These are phyloP conservation scores for Colletotrichum magnum DNA, from an alignment of 2,329 filamentous ascomycete genomes.

Conservation along the genomic window DNA sequence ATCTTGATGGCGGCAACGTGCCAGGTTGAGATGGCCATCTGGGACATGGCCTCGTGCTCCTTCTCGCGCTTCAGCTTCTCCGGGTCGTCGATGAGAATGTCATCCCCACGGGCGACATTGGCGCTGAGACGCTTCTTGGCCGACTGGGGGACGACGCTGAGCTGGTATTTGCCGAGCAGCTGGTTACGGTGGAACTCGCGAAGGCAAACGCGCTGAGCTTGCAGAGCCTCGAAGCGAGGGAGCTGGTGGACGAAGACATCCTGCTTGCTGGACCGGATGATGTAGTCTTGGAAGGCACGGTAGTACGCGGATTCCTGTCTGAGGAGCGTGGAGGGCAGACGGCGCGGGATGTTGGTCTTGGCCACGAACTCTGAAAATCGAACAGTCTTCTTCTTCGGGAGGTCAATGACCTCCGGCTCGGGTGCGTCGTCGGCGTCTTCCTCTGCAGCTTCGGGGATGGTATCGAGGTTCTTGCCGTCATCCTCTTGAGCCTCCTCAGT, in stretches of 20 bases:
- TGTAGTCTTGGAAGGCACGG: constrained; percentile 84
- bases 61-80: constrained; percentile 78
- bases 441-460: constrained; percentile 53
- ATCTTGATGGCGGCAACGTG: constrained; percentile 73
- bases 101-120: constrained; percentile 82
- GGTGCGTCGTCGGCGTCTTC: constrained; percentile 48
- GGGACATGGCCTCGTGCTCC: constrained; percentile 83
- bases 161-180: constrained; percentile 87
- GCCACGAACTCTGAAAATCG: constrained; percentile 75
- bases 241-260: constrained; percentile 91
- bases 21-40: constrained; percentile 75
- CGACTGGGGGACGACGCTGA: constrained; percentile 77
- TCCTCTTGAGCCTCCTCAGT: constrained; percentile 52
- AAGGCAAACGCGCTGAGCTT: constrained; percentile 84
- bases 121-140: constrained; percentile 79
- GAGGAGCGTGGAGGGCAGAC: constrained; percentile 65
- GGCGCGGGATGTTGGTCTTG: constrained; percentile 61
- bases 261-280: constrained; percentile 73
- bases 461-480: constrained; percentile 47
- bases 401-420: constrained; percentile 45
- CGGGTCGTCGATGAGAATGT: constrained; percentile 73
- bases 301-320: constrained; percentile 86
- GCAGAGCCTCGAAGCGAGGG: constrained; percentile 88
- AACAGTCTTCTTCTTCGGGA: constrained; percentile 78
- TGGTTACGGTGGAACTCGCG: constrained; percentile 82